phyloP scores from a whole-genome alignment of 179 eudicot species.

The Gypsophila paniculata region DNA sequence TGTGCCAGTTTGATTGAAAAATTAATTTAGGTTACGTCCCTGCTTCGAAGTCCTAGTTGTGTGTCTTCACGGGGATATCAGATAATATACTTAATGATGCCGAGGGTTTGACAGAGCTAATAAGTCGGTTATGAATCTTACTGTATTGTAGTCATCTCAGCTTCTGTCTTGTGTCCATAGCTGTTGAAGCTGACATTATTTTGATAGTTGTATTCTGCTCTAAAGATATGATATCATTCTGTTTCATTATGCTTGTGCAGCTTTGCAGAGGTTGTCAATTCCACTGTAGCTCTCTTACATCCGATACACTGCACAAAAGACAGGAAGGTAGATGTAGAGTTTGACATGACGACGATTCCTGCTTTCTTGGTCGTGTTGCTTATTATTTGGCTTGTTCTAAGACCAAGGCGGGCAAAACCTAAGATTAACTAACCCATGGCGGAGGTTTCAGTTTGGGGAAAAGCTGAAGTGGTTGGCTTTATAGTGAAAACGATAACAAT shows the following conservation, averaged over 20 bases:
- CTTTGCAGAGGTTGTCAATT: conserved; percentile 64
- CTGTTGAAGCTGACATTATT: background rate
- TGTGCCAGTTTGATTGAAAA: background rate
- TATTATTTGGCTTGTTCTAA: conserved; percentile 72
- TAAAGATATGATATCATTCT: background rate
- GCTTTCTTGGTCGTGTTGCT: conserved; percentile 70
- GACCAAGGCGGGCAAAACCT: conserved; percentile 84
- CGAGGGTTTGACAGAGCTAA: background rate
- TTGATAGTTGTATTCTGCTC: background rate
- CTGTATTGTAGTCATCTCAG: background rate
- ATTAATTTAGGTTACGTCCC: background rate
- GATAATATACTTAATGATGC: background rate
- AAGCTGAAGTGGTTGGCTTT: background rate
- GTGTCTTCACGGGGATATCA: background rate
- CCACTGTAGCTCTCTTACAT: conserved; percentile 55
- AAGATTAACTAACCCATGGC: conserved; percentile 63
- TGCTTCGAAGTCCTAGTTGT: background rate
- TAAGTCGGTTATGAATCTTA: background rate
- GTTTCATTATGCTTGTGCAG: conserved; percentile 34
- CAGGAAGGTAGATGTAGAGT: conserved; percentile 68
- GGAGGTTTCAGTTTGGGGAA: background rate
- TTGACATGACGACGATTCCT: conserved; percentile 79
- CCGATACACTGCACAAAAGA: conserved; percentile 82
- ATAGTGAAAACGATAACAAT: background rate
- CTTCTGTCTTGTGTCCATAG: background rate